These are phyloP conservation scores for Termitomyces sp. DNA, from an alignment of 768 basidiomycete species.

Conservation along the genomic window DNA sequence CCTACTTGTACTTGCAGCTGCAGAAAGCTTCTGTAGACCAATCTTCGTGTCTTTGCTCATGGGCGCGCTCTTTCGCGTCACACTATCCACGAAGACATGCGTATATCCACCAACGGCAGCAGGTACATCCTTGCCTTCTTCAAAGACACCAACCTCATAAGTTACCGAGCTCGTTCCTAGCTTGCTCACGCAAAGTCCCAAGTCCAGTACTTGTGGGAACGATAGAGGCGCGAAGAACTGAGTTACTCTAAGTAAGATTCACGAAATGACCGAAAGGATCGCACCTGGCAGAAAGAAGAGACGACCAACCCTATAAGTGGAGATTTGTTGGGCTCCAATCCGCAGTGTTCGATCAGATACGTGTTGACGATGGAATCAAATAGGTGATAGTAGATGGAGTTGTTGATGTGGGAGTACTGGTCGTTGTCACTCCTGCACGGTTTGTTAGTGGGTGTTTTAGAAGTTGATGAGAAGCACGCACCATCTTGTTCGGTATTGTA, in stretches of 20 bases:
- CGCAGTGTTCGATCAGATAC: slow-evolving; percentile 68
- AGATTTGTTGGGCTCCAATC: slow-evolving; percentile 46
- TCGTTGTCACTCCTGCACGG: slow-evolving; percentile 76
- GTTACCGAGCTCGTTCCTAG: slow-evolving; percentile 74
- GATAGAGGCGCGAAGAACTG: slow-evolving; percentile 72
- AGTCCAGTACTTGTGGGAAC: slow-evolving; percentile 67
- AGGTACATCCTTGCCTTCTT: slow-evolving; percentile 34
- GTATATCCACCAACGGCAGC: slow-evolving; percentile 63
- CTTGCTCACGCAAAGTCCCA: slow-evolving; percentile 65
- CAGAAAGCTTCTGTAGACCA: slow-evolving; percentile 43
- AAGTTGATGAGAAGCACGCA: slow-evolving; percentile 23
- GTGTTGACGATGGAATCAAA: slow-evolving; percentile 83
- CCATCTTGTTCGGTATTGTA: slow-evolving; percentile 71
- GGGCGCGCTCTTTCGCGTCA: slow-evolving; percentile 50
- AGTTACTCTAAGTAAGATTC: neutral
- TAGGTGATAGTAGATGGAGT: slow-evolving; percentile 75
- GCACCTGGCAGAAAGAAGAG: slow-evolving; percentile 68
- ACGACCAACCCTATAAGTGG: slow-evolving; percentile 72
- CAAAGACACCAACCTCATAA: slow-evolving; percentile 80
- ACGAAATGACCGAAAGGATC: neutral
- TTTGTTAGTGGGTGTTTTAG: neutral
- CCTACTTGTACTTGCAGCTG: slow-evolving; percentile 21
- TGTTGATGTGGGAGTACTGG: slow-evolving; percentile 81
- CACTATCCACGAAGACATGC: slow-evolving; percentile 76
- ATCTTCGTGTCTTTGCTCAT: slow-evolving; percentile 40